A percentile compares a stretch with the other conserved stretches of the same genome.
Evolutionary conservation across 106 monocot species (phyloP).

Genomic region (Dendrobium nobile): DNA sequence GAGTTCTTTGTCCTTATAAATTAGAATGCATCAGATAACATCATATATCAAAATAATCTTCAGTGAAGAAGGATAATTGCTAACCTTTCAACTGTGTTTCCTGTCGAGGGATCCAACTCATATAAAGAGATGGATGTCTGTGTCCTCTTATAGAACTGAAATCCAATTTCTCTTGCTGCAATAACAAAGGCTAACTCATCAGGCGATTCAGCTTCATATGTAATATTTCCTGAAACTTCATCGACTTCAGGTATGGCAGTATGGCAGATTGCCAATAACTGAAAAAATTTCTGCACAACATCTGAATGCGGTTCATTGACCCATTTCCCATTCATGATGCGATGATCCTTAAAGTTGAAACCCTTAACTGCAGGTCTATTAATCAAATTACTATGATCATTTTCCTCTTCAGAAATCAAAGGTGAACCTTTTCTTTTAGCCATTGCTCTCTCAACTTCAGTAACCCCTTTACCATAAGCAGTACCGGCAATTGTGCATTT

Average conservation of each 20-base stretch:
- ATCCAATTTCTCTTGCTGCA: constrained; percentile 83
- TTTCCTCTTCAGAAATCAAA: constrained; percentile 9
- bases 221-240: constrained; percentile 40
- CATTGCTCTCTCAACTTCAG: constrained; percentile 83
- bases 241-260: constrained; percentile 81
- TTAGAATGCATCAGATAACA: neutral
- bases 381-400: constrained; percentile 12
- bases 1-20: neutral
- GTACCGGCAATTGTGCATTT: constrained; percentile 80
- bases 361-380: constrained; percentile 50
- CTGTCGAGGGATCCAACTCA: constrained; percentile 53
- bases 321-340: constrained; percentile 79
- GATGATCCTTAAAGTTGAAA: constrained; percentile 74
- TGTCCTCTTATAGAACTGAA: constrained; percentile 80
- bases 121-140: constrained; percentile 53
- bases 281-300: constrained; percentile 56
- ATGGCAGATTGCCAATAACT: constrained; percentile 68
- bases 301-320: constrained; percentile 45
- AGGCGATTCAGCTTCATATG: constrained; percentile 93
- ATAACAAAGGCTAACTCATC: constrained; percentile 94
- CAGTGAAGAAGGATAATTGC: neutral
- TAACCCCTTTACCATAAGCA: constrained; percentile 66
- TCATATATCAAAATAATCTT: neutral
- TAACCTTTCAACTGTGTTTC: constrained; percentile 54
- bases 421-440: constrained; percentile 46